phyloP scores from a whole-genome alignment of 2,329 filamentous ascomycete species.

The Pseudogymnoascus verrucosus region DNA sequence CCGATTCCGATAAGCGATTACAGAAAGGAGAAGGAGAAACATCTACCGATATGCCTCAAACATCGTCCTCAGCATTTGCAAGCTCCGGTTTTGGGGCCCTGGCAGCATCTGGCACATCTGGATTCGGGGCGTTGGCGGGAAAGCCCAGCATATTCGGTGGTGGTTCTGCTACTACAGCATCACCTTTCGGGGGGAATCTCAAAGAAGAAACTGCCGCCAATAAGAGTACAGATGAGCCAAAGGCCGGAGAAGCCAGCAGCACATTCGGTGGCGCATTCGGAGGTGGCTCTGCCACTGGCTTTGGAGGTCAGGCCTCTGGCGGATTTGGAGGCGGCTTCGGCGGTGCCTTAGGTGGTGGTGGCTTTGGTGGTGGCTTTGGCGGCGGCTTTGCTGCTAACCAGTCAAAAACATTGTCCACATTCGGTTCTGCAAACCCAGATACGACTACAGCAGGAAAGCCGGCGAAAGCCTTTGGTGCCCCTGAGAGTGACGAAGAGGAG shows the following conservation, averaged over 20 bases:
- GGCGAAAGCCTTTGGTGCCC: slow-evolving; percentile 68
- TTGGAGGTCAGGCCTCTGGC: slow-evolving; percentile 28
- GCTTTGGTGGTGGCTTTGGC: slow-evolving; percentile 34
- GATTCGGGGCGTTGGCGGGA: slow-evolving; percentile 49
- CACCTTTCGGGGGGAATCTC: not conserved
- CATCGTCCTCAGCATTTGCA: slow-evolving; percentile 56
- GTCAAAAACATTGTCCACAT: slow-evolving; percentile 1
- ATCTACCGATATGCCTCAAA: slow-evolving; percentile 30
- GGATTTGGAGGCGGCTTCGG: slow-evolving; percentile 44
- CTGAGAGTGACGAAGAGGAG: slow-evolving; percentile 54
- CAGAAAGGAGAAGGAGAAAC: slow-evolving; percentile 18
- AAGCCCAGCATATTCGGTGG: slow-evolving; percentile 45
- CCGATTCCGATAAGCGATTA: not conserved
- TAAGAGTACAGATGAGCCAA: slow-evolving; percentile 21
- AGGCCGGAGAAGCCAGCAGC: slow-evolving; percentile 16
- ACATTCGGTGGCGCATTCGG: slow-evolving; percentile 28
- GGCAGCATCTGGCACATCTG: slow-evolving; percentile 51
- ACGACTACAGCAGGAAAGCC: slow-evolving; percentile 44
- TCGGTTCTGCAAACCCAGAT: slow-evolving; percentile 31
- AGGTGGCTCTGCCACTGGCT: slow-evolving; percentile 21
- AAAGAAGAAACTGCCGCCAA: not conserved
- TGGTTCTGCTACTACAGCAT: slow-evolving; percentile 22
- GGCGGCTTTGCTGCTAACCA: slow-evolving; percentile 25
- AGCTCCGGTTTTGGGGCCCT: slow-evolving; percentile 62
- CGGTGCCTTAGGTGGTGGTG: slow-evolving; percentile 33